phyloP scores from a whole-genome alignment of 306 rosid species.

The Cicer yamashitae region DNA sequence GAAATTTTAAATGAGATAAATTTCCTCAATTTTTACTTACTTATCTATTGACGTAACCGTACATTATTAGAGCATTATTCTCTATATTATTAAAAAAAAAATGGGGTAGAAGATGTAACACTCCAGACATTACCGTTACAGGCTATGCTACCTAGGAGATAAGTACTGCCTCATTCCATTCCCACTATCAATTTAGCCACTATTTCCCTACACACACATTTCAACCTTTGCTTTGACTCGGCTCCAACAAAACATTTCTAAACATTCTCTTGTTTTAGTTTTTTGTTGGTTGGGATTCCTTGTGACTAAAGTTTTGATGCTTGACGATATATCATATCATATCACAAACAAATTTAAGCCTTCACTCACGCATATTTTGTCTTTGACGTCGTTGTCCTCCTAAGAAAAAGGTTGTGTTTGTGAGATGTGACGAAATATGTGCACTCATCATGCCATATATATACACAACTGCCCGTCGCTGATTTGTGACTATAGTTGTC shows the following conservation, averaged over 20 bases:
- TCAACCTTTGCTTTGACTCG: slow-evolving; percentile 45
- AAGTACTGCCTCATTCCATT: no score
- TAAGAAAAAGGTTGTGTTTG: slow-evolving; percentile 39
- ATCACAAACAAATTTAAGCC: slow-evolving; percentile 36
- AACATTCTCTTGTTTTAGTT: slow-evolving; percentile 21
- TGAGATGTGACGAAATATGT: slow-evolving; percentile 46
- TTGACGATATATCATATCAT: slow-evolving; percentile 37
- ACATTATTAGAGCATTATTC: no score
- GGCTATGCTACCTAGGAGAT: no score
- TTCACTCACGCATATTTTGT: slow-evolving; percentile 31
- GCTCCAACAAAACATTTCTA: slow-evolving; percentile 32
- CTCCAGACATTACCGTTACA: no score
- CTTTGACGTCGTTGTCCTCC: slow-evolving; percentile 29
- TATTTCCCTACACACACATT: slow-evolving; percentile 18
- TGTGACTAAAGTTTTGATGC: slow-evolving; percentile 32
- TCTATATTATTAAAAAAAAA: no score
- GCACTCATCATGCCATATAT: slow-evolving; percentile 35
- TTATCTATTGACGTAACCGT: no score
- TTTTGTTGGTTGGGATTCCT: background rate
- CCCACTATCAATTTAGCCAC: no score
- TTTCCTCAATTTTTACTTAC: no score
- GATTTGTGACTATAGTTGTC: slow-evolving; percentile 42
- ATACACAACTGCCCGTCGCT: slow-evolving; percentile 46
- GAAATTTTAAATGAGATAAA: no score
- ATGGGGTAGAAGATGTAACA: no score